Base-by-base conservation (phyloP, 2,329 filamentous ascomycete species). In the Elsinoe batatas region DNA sequence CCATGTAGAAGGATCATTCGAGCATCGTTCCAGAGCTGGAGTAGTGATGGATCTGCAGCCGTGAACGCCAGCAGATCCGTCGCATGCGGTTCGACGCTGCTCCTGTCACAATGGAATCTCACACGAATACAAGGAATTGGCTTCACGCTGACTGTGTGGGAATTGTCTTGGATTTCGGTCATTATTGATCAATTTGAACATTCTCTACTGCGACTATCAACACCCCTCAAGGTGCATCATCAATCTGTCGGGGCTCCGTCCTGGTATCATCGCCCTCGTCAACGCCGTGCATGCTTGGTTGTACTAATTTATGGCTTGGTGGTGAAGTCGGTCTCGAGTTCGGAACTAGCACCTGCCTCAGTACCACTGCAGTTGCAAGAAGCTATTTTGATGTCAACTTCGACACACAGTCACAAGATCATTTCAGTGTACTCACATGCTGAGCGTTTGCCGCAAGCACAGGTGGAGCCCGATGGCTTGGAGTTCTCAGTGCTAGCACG, bases 321-420 rank as follows among this genome's bases (percentile, higher is more conserved):
- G 36, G 90, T 96, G 68, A 95, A 96, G 71, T 96, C 91, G 50
- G 80, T 87, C 80, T 96, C 91, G 62, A 85, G 72, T 57, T 69
- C 77, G 26, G 82, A 78, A 61, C 85, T 81, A 37, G 80, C 80
- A 54, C 81, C 79, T 61, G 79, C 78, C 49, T 79, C 69, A 15
- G 80, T 80, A 69, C 88, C 91, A 71, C 89, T 85, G 69, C 90
- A 95, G n/a, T 86, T 93, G 62, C 64, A 64, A 4, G 71, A 66
- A 53, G 67, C 69, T 72, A 12, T 5, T 13, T 26, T 7, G 35
- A 22, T 44, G 17, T 18, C 30, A 61, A 44, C 62, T 51, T 30
- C 37, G 57, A n/a, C 37, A 54, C 44, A 15, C 13, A 54, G 10
- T 22, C 18, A 22, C 42, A 22, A 32, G 17, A 6, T 30, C 7